phyloP scores from a whole-genome alignment of 2,329 filamentous ascomycete species.

The Fusarium newnesense region DNA sequence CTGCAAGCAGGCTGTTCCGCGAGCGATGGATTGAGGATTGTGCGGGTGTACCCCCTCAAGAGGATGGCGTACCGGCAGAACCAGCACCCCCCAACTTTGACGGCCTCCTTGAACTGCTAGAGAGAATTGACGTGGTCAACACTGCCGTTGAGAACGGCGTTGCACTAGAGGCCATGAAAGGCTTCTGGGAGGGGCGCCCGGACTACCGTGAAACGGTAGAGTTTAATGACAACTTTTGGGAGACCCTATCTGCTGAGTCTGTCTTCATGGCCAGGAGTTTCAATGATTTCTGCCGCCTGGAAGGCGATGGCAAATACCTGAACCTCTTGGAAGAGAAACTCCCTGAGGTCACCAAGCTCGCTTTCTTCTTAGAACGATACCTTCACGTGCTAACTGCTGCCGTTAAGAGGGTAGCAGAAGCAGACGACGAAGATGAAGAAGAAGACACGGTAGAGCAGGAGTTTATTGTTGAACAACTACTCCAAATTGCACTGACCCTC shows the following conservation, averaged over 20 bases:
- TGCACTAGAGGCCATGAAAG: slow-evolving; percentile 91
- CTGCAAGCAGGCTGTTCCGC: slow-evolving; percentile 87
- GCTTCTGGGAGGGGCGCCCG: slow-evolving; percentile 93
- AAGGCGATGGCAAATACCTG: slow-evolving; percentile 79
- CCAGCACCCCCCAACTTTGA: slow-evolving; percentile 76
- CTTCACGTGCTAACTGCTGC: slow-evolving; percentile 74
- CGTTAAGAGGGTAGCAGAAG: slow-evolving; percentile 65
- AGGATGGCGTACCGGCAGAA: slow-evolving; percentile 65
- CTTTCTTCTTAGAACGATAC: slow-evolving; percentile 86
- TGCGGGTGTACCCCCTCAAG: slow-evolving; percentile 72
- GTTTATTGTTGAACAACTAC: slow-evolving; percentile 94
- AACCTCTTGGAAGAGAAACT: slow-evolving; percentile 89
- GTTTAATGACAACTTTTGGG: slow-evolving; percentile 82
- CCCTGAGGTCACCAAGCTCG: slow-evolving; percentile 91
- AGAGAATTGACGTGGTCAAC: slow-evolving; percentile 92
- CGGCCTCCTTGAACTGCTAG: slow-evolving; percentile 88
- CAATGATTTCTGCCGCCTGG: slow-evolving; percentile 88
- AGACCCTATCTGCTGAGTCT: slow-evolving; percentile 83
- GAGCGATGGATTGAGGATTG: slow-evolving; percentile 99
- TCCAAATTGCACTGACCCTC: slow-evolving; percentile 89
- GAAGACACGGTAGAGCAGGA: slow-evolving; percentile 91
- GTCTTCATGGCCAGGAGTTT: slow-evolving; percentile 92
- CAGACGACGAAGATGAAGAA: slow-evolving; percentile 69
- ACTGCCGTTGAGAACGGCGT: slow-evolving; percentile 91
- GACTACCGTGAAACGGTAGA: slow-evolving; percentile 79